phyloP scores from a whole-genome alignment of 176 grass and related monocot species.

The Eragrostis curvula region DNA sequence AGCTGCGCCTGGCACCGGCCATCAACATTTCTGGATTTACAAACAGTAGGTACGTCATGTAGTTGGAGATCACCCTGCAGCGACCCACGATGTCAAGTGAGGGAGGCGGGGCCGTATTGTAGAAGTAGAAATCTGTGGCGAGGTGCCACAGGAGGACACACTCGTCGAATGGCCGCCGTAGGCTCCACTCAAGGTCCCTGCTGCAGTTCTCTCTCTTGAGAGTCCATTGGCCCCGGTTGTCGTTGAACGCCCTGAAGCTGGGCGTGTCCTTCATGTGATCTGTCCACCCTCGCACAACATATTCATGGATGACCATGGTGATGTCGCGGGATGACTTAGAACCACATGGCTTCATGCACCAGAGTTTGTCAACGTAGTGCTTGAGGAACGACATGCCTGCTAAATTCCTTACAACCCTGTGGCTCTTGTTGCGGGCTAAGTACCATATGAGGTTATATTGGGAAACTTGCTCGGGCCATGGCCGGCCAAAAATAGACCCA shows the following conservation, averaged over 20 bases:
- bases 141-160: not conserved
- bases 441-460: not conserved
- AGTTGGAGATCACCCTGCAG: conserved; percentile 21
- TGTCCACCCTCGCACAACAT: too few species aligned
- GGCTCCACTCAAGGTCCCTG: not conserved
- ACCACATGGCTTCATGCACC: not conserved
- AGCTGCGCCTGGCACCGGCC: not conserved
- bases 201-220: not conserved
- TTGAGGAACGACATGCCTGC: not conserved
- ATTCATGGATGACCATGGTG: not conserved
- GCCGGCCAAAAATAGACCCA: too few species aligned
- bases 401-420: not conserved
- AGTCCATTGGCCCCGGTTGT: not conserved
- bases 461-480: not conserved
- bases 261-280: too few species aligned
- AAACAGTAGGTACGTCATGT: conserved; percentile 1
- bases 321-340: not conserved
- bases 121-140: not conserved
- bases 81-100: too few species aligned
- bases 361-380: not conserved
- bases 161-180: not conserved
- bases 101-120: too few species aligned
- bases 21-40: not conserved
- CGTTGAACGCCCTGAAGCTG: too few species aligned
- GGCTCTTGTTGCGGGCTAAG: not conserved